Evolutionary conservation across 345 rosid species (phyloP).

Genomic region (Cardamine chenopodiifolia): DNA sequence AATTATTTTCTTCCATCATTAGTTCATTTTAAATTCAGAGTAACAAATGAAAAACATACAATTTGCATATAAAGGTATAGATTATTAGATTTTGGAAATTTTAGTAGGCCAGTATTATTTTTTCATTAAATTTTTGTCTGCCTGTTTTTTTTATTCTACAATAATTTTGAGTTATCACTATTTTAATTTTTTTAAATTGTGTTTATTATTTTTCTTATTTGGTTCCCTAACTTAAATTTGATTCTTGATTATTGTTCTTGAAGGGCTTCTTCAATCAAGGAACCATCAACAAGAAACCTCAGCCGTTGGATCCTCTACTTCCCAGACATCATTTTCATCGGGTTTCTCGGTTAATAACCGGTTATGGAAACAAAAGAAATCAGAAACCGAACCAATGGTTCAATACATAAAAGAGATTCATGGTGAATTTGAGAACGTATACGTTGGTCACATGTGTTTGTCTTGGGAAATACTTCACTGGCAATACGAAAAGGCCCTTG

Average conservation of each 20-base stretch:
- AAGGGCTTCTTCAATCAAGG: conserved; percentile 77
- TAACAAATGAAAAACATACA: not conserved
- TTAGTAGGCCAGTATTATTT: not conserved
- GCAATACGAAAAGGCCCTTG: conserved; percentile 81
- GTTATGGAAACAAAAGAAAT: conserved; percentile 52
- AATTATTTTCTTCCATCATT: not conserved
- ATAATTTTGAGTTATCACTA: not conserved
- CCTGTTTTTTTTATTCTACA: not conserved
- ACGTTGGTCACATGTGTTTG: conserved; percentile 96
- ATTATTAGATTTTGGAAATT: not conserved
- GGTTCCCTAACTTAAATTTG: not conserved
- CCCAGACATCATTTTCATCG: conserved; percentile 51
- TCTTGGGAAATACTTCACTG: conserved; percentile 98
- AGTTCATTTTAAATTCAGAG: not conserved
- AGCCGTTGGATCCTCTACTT: conserved; percentile 41
- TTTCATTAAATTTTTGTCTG: not conserved
- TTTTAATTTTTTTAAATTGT: not conserved
- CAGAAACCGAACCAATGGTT: conserved; percentile 55
- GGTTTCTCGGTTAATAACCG: conserved; percentile 55
- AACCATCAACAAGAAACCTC: conserved; percentile 49
- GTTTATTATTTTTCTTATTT: not conserved
- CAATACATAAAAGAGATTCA: conserved; percentile 65
- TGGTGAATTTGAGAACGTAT: conserved; percentile 73
- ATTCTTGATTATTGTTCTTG: conserved; percentile 15
- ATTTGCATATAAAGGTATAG: not conserved